A percentile compares a stretch with the other conserved stretches of the same genome.
Evolutionary conservation across 1,284 basidiomycete genomes (phyloP).

Genomic region (Ustilago tritici): DNA sequence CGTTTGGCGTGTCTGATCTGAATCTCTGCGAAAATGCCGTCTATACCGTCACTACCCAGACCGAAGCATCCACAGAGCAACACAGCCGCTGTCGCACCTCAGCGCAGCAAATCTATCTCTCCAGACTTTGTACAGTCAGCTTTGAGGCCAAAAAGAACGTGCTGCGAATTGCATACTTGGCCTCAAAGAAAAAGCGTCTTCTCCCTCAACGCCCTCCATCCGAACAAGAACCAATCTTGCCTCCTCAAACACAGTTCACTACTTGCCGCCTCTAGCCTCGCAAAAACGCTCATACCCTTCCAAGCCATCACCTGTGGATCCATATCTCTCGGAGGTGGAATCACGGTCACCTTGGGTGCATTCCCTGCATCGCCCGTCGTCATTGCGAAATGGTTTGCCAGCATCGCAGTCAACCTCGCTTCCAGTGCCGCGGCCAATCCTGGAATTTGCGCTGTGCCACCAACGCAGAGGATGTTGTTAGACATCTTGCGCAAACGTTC

Average conservation of each 20-base stretch:
- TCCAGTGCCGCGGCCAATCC: conserved; percentile 68
- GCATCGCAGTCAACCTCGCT: conserved; percentile 39
- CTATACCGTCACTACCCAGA: no score
- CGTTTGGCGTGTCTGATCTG: no score
- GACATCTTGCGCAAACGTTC: conserved; percentile 91
- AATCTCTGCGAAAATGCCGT: no score
- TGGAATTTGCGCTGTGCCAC: conserved; percentile 76
- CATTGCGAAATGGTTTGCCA: conserved; percentile 30
- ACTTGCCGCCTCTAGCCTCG: conserved; percentile 84
- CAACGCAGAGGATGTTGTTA: conserved; percentile 87
- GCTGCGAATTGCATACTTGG: background rate
- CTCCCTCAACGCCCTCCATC: conserved; percentile 72
- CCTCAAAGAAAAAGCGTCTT: conserved; percentile 56
- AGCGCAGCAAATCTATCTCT: background rate
- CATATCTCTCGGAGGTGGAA: conserved; percentile 91
- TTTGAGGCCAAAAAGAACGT: background rate
- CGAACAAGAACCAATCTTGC: conserved; percentile 81
- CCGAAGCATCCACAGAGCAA: no score
- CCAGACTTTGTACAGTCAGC: no score
- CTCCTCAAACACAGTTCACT: conserved; percentile 88
- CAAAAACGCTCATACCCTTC: conserved; percentile 95
- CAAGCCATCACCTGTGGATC: conserved; percentile 89
- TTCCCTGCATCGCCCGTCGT: conserved; percentile 45
- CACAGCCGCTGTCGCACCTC: no score
- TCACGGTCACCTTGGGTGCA: conserved; percentile 77